Conservation (phyloP, 2,329 filamentous ascomycete species). For the Cladophialophora carrionii region DNA sequence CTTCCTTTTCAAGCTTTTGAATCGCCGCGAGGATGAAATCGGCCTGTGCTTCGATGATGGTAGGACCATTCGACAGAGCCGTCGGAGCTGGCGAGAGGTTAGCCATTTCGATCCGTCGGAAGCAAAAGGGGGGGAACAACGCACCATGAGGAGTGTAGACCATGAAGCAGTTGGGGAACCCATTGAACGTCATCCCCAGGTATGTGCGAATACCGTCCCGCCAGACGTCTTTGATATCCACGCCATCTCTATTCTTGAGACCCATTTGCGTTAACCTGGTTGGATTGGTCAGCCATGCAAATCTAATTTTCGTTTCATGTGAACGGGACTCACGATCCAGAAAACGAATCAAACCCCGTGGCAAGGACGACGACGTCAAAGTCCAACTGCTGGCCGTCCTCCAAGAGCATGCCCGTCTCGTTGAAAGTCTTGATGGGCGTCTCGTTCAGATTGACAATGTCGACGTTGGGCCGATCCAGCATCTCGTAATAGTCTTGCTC, state of each 20-base stretch:
- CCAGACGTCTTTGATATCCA: conserved; percentile 45
- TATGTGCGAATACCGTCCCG: conserved; percentile 46
- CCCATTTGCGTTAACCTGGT: conserved; percentile 46
- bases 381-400: conserved; percentile 37
- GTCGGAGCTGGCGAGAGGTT: conserved; percentile 36
- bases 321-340: conserved; percentile 38
- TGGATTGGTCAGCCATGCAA: background rate
- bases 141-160: conserved; percentile 58
- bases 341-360: conserved; percentile 52
- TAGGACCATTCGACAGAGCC: conserved; percentile 44
- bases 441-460: conserved; percentile 51
- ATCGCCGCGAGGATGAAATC: conserved; percentile 56
- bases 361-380: conserved; percentile 51
- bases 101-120: background rate
- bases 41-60: conserved; percentile 55
- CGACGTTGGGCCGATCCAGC: conserved; percentile 53
- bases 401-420: conserved; percentile 27
- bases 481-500: conserved; percentile 59
- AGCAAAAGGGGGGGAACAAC: background rate
- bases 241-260: conserved; percentile 43
- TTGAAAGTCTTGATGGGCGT: conserved; percentile 40
- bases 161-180: conserved; percentile 56
- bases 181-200: conserved; percentile 49
- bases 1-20: conserved; percentile 52
- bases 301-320: background rate